These are phyloP conservation scores for Chlamydomonas sphaeroides DNA, from an alignment of 139 green algal species.

Conservation along the genomic window DNA sequence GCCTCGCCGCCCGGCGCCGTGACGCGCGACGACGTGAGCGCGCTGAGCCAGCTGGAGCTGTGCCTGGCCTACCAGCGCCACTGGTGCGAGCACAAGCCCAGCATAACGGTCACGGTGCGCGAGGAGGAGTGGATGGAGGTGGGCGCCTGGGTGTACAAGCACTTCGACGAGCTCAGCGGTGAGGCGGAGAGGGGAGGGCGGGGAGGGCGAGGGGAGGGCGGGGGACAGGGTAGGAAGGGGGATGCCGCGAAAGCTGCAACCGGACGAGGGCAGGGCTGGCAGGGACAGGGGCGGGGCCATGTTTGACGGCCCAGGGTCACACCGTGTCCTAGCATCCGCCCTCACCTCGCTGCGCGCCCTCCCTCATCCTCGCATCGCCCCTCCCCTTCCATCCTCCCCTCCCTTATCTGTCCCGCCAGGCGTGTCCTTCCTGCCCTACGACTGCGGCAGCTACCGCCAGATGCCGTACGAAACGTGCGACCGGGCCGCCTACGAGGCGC, in stretches of 20 bases:
- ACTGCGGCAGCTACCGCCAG: constrained; percentile 55
- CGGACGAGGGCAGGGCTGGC: too few species aligned
- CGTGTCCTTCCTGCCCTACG: constrained; percentile 61
- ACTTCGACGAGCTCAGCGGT: constrained; percentile 60
- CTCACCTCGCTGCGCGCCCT: too few species aligned
- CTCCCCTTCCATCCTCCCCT: too few species aligned
- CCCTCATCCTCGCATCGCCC: too few species aligned
- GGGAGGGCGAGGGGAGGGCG: too few species aligned
- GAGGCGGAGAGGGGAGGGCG: neutral
- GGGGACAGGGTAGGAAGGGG: too few species aligned
- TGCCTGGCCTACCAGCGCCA: constrained; percentile 58
- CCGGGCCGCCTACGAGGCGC: constrained; percentile 35
- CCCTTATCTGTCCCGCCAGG: too few species aligned
- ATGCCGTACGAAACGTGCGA: constrained; percentile 56
- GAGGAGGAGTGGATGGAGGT: constrained; percentile 60
- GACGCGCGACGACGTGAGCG: constrained; percentile 53
- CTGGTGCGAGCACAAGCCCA: constrained; percentile 66
- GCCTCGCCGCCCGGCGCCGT: constrained; percentile 22
- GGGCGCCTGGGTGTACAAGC: constrained; percentile 60
- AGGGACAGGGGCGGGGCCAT: too few species aligned
- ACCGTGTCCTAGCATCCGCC: too few species aligned
- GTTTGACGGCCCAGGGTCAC: too few species aligned
- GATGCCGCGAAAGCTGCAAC: too few species aligned
- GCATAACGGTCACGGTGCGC: constrained; percentile 54
- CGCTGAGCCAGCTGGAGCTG: constrained; percentile 54